Conservation (phyloP, 2,329 filamentous ascomycete species). For the Myotisia sp. region DNA sequence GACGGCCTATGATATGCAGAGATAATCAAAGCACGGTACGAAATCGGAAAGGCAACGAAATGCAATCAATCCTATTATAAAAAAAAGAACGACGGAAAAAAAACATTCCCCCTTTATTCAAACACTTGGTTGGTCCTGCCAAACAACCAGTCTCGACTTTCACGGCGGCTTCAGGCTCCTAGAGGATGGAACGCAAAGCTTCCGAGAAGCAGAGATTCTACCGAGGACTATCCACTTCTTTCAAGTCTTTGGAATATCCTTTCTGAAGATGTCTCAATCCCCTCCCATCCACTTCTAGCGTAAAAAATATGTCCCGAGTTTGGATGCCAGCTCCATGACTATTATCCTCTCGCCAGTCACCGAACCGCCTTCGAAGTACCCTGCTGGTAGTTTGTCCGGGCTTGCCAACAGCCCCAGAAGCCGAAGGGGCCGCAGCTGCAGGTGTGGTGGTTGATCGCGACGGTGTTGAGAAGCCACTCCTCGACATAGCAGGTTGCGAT, state of each 20-base stretch:
- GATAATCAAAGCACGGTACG: no score
- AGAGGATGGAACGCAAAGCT: not conserved
- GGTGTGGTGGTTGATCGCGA: constrained; percentile 19
- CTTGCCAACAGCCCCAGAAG: constrained; percentile 11
- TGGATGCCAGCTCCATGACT: constrained; percentile 67
- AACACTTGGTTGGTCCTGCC: constrained; percentile 1
- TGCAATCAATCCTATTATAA: no score
- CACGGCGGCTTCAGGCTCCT: no score
- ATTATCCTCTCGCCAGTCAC: constrained; percentile 60
- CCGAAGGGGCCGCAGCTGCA: constrained; percentile 7
- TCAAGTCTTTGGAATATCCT: constrained; percentile 30
- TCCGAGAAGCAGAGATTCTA: not conserved
- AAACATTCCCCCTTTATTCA: no score
- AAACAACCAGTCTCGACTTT: not conserved
- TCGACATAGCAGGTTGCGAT: constrained; percentile 17
- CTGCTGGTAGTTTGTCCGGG: constrained; percentile 19
- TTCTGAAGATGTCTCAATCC: constrained; percentile 30
- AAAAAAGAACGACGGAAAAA: no score
- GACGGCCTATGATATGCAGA: no score
- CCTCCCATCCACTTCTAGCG: constrained; percentile 62
- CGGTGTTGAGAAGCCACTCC: constrained; percentile 27
- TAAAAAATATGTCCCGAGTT: constrained; percentile 65
- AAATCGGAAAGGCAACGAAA: no score
- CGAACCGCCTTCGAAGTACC: constrained; percentile 41
- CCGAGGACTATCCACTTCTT: constrained; percentile 20